phyloP scores from a whole-genome alignment of 345 rosid species.

The Aethionema arabicum region DNA sequence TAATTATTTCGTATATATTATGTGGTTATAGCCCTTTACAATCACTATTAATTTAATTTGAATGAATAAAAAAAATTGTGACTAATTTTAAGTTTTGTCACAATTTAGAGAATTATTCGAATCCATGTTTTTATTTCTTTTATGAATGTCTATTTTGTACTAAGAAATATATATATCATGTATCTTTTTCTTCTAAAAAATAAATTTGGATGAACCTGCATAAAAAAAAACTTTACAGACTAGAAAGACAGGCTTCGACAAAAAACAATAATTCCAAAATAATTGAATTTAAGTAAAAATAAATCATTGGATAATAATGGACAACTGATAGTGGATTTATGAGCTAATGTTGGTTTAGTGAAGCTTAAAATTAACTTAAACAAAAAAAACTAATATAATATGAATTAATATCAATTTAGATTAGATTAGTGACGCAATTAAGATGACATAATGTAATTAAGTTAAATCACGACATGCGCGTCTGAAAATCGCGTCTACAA shows the following conservation, averaged over 20 bases:
- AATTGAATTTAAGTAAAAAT: constrained; percentile 23
- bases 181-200: not conserved
- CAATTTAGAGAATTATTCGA: not conserved
- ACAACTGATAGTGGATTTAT: constrained; percentile 33
- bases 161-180: no score
- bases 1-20: constrained; percentile 14
- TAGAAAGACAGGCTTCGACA: constrained; percentile 23
- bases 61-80: not conserved
- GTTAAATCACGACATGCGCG: no score
- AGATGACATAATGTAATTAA: no score
- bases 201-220: not conserved
- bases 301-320: constrained; percentile 30
- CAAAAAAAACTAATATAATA: no score
- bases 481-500: no score
- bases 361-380: constrained; percentile 17
- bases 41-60: not conserved
- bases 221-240: constrained; percentile 32
- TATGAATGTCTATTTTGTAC: no score
- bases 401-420: no score
- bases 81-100: constrained; percentile 1
- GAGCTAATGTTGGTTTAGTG: constrained; percentile 30
- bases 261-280: constrained; percentile 17
- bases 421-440: no score
- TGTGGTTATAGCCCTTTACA: not conserved
- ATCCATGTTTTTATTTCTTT: no score